These are phyloP conservation scores for Thalassiosira exigua DNA, from an alignment of 352 stramenopile genomes.

Conservation along the genomic window DNA sequence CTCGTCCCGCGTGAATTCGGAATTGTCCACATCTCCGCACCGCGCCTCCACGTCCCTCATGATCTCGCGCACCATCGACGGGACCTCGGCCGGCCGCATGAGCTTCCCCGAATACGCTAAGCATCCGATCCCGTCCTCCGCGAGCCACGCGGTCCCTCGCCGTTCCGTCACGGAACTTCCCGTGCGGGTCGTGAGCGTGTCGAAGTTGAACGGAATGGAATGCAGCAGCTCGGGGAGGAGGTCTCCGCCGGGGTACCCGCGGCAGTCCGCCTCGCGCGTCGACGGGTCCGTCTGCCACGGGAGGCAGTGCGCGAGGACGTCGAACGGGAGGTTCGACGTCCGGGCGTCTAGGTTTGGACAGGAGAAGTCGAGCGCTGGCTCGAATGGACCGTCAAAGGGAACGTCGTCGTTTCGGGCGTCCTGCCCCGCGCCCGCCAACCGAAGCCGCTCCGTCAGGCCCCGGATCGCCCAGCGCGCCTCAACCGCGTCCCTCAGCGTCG, in stretches of 20 bases:
- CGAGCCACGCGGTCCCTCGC: constrained; percentile 70
- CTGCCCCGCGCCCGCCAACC: no score
- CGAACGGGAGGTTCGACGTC: constrained; percentile 65
- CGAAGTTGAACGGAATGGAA: constrained; percentile 69
- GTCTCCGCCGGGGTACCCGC: constrained; percentile 37
- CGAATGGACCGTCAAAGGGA: no score
- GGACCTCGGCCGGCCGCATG: constrained; percentile 61
- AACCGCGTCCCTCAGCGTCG: constrained; percentile 60
- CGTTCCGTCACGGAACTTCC: constrained; percentile 66
- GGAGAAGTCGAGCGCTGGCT: constrained; percentile 20
- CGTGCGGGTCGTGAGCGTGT: constrained; percentile 70
- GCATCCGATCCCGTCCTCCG: constrained; percentile 61
- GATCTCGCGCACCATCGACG: constrained; percentile 43
- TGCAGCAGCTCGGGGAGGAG: constrained; percentile 35
- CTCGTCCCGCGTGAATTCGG: constrained; percentile 44
- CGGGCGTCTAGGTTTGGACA: constrained; percentile 57
- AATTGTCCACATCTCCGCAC: constrained; percentile 23
- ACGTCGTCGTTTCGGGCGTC: no score
- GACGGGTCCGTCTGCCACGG: constrained; percentile 54
- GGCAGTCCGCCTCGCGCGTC: constrained; percentile 15
- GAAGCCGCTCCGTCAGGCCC: constrained; percentile 54
- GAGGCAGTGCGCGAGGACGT: constrained; percentile 63
- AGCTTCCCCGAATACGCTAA: constrained; percentile 76
- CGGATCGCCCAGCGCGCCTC: constrained; percentile 65
- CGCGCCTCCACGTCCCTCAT: constrained; percentile 65